Conservation (phyloP, 2,329 filamentous ascomycete species). For the Geoglossum cookeanum region DNA sequence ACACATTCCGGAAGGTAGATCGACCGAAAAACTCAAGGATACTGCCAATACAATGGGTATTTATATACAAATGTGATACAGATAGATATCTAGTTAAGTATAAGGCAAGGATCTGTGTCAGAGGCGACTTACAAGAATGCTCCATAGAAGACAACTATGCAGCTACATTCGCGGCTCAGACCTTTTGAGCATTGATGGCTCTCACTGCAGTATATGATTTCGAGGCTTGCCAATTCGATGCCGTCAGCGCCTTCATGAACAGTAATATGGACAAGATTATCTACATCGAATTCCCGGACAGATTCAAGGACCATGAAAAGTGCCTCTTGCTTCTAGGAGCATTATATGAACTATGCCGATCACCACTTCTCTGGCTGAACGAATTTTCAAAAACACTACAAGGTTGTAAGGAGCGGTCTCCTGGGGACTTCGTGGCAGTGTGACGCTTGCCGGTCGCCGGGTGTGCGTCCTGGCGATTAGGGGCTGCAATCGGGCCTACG, state of each 20-base stretch:
- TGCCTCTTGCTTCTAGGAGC: slow-evolving; percentile 9
- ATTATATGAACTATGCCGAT: slow-evolving; percentile 17
- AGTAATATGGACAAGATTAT: slow-evolving; percentile 6
- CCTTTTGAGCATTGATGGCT: slow-evolving; percentile 12
- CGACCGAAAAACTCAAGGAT: neutral
- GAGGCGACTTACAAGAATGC: slow-evolving; percentile 9
- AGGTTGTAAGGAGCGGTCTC: too few relatives aligned
- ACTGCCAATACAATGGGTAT: slow-evolving; percentile 15
- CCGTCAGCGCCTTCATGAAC: slow-evolving; percentile 13
- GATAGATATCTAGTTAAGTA: slow-evolving; percentile 11
- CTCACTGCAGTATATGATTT: slow-evolving; percentile 11
- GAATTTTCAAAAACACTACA: slow-evolving; percentile 11
- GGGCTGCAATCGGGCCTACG: too few relatives aligned
- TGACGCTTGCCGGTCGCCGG: too few relatives aligned
- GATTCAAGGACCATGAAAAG: slow-evolving; percentile 4
- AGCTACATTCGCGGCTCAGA: slow-evolving; percentile 7
- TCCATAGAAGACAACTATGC: slow-evolving; percentile 8
- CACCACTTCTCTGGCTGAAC: slow-evolving; percentile 13
- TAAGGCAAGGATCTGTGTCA: slow-evolving; percentile 12
- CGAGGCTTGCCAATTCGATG: slow-evolving; percentile 11
- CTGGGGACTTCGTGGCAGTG: too few relatives aligned
- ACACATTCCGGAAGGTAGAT: too few relatives aligned
- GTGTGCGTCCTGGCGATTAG: too few relatives aligned
- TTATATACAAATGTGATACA: slow-evolving; percentile 14
- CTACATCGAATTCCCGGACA: slow-evolving; percentile 9